Percentiles rank a stretch among this genome's conserved stretches.
Evolutionary conservation across 306 rosid genomes (phyloP).

Genomic region (Abrus precatorius): DNA sequence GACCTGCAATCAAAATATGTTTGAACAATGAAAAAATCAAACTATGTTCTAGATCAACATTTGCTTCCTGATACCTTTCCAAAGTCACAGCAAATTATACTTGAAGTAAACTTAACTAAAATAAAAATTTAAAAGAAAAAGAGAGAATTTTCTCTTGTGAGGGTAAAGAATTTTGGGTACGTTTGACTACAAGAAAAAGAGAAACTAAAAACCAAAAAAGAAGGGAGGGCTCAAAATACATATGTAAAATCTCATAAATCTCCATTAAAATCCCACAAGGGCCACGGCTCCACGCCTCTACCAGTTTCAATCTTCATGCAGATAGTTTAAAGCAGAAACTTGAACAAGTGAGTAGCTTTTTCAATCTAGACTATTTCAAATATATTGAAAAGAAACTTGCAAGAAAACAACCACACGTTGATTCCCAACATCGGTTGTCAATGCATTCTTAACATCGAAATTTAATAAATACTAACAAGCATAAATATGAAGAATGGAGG

Average conservation of each 20-base stretch:
- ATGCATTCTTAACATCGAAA: conserved; percentile 1
- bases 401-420: background rate
- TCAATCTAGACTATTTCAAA: conserved; percentile 3
- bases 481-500: background rate
- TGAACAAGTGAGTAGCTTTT: conserved; percentile 5
- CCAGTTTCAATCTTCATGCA: conserved; percentile 18
- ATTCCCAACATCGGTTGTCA: conserved; percentile 10
- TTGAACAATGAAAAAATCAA: conserved; percentile 25
- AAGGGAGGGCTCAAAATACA: background rate
- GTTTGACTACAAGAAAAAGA: background rate
- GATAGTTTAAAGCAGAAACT: background rate
- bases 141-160: too few species aligned
- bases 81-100: background rate
- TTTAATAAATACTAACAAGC: background rate
- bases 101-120: background rate
- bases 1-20: conserved; percentile 62
- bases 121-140: background rate
- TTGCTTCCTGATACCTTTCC: background rate
- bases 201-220: background rate
- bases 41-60: conserved; percentile 27
- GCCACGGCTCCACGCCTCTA: background rate
- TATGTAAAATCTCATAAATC: background rate
- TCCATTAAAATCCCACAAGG: conserved; percentile 27
- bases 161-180: background rate
- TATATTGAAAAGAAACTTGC: conserved; percentile 22